Conservation (phyloP, 2,329 filamentous ascomycete species). For the Beauveria brongniartii region DNA sequence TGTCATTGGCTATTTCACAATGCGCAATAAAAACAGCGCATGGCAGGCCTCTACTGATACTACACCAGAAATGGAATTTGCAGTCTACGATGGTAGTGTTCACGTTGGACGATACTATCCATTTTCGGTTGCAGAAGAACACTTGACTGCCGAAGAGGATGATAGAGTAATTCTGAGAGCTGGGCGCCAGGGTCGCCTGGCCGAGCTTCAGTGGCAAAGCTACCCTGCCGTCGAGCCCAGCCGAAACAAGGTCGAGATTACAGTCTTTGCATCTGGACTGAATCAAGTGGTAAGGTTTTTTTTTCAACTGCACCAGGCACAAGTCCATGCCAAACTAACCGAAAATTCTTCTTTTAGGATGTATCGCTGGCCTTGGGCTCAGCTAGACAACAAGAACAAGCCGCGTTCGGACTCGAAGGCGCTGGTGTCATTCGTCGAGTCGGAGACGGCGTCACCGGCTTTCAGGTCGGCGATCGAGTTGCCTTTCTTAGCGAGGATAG, state of each 20-base stretch:
- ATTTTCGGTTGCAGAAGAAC: neutral
- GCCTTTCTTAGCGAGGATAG: neutral
- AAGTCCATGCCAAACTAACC: neutral
- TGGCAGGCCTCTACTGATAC: neutral
- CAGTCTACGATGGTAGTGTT: neutral
- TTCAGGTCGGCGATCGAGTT: neutral
- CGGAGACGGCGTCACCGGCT: neutral
- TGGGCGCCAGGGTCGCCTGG: neutral
- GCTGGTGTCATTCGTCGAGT: neutral
- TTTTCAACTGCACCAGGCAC: neutral
- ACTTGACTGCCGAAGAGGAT: neutral
- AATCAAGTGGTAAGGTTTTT: neutral
- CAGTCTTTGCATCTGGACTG: neutral
- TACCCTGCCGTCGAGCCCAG: neutral
- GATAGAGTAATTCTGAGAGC: neutral
- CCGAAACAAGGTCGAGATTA: neutral
- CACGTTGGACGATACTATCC: neutral
- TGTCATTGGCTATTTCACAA: neutral
- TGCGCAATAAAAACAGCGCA: neutral
- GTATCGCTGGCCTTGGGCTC: neutral
- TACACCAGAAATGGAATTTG: neutral
- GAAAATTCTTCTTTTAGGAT: neutral
- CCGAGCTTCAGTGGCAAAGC: neutral
- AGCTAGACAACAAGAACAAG: neutral
- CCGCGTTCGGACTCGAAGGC: neutral